These are phyloP conservation scores for Hansenula sp. DNA, from an alignment of 1,139 yeast species.

Conservation along the genomic window DNA sequence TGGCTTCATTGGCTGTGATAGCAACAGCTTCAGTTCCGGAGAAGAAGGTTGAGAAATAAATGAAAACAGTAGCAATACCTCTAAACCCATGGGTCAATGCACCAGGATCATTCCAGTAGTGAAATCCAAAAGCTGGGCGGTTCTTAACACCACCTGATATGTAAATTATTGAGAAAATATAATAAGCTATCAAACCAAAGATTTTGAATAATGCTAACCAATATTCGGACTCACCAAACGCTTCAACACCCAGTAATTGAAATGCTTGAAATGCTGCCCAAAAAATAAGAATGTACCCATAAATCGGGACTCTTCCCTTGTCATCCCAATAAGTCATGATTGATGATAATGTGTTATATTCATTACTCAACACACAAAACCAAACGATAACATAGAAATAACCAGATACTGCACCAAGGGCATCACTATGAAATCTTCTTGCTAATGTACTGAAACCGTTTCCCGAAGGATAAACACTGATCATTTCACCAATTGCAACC, in stretches of 20 bases:
- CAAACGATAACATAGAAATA: slow-evolving; percentile 85
- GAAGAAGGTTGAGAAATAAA: slow-evolving; percentile 39
- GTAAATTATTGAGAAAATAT: slow-evolving; percentile 63
- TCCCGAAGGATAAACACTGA: slow-evolving; percentile 67
- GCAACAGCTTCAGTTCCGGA: slow-evolving; percentile 41
- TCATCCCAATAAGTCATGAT: slow-evolving; percentile 71
- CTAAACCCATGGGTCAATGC: slow-evolving; percentile 34
- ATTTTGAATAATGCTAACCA: slow-evolving; percentile 69
- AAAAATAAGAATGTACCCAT: slow-evolving; percentile 59
- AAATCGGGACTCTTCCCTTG: slow-evolving; percentile 57
- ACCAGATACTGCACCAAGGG: slow-evolving; percentile 78
- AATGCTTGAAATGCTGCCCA: slow-evolving; percentile 38
- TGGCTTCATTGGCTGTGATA: slow-evolving; percentile 40
- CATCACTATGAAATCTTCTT: slow-evolving; percentile 62
- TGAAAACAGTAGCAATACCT: slow-evolving; percentile 38
- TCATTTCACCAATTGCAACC: slow-evolving; percentile 74
- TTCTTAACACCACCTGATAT: slow-evolving; percentile 35
- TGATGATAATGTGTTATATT: slow-evolving; percentile 75
- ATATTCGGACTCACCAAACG: slow-evolving; percentile 66
- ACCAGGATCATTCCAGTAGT: slow-evolving; percentile 41
- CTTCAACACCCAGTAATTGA: slow-evolving; percentile 58
- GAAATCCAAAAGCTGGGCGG: slow-evolving; percentile 39
- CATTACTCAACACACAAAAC: slow-evolving; percentile 83
- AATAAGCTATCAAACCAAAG: slow-evolving; percentile 67
- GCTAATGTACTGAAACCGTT: slow-evolving; percentile 59